A percentile compares a stretch with the other conserved stretches of the same genome.
Conservation (phyloP, 83 land plant species). For the Picea mariana region DNA sequence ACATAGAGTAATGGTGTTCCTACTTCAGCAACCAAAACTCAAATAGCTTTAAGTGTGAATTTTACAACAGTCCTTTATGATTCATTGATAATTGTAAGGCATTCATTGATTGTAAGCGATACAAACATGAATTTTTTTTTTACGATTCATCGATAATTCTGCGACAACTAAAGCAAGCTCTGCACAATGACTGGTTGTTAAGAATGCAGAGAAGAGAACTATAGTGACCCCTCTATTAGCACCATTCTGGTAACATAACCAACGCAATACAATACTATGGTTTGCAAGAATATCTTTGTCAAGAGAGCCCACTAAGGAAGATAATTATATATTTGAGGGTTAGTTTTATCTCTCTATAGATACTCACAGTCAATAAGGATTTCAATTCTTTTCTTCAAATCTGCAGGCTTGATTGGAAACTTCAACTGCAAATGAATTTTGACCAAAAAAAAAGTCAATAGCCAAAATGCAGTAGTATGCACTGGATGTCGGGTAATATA, state of each 20-base stretch:
- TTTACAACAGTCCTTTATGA: not conserved
- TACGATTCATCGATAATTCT: not conserved
- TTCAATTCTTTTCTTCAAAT: too few relatives aligned
- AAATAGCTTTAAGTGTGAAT: not conserved
- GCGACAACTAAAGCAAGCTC: not conserved
- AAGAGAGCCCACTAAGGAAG: constrained; percentile 53
- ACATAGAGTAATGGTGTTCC: not conserved
- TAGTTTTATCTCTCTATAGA: too few relatives aligned
- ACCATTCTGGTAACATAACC: not conserved
- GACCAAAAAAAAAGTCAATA: not conserved
- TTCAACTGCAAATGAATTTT: constrained; percentile 64
- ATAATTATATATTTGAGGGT: constrained; percentile 71
- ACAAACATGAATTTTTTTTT: too few relatives aligned
- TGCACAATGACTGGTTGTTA: not conserved
- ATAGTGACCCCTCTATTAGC: not conserved
- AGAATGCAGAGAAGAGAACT: not conserved
- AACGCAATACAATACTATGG: not conserved
- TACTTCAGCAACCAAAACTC: constrained; percentile 8
- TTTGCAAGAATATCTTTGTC: not conserved
- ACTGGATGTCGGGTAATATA: too few relatives aligned
- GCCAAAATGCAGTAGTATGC: not conserved
- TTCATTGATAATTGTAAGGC: too few relatives aligned
- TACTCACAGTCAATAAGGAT: too few relatives aligned
- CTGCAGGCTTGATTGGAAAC: constrained; percentile 23
- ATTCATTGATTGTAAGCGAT: too few relatives aligned